Evolutionary conservation across 352 stramenopile species (phyloP).

Genomic region (Pythium oligandrum): DNA sequence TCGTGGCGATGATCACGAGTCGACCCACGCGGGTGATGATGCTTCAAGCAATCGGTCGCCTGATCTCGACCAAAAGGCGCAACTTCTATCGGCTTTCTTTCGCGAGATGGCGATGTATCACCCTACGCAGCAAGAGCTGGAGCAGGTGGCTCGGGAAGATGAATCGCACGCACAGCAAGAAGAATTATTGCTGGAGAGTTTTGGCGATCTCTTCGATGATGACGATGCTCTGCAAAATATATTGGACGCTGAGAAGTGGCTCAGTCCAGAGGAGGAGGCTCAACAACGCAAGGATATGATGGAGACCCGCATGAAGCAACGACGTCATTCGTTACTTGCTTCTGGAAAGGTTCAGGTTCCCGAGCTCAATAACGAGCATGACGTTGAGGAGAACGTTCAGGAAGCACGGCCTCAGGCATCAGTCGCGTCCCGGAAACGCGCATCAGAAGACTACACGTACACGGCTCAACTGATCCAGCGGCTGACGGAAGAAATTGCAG

Average conservation of each 20-base stretch:
- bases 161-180: constrained; percentile 18
- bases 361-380: not conserved
- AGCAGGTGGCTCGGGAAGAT: constrained; percentile 6
- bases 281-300: constrained; percentile 13
- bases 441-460: constrained; percentile 45
- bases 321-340: constrained; percentile 2
- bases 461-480: constrained; percentile 46
- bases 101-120: constrained; percentile 48
- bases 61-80: constrained; percentile 18
- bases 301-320: constrained; percentile 6
- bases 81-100: constrained; percentile 39
- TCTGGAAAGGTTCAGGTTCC: constrained; percentile 7
- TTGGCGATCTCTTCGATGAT: constrained; percentile 36
- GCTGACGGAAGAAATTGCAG: constrained; percentile 30
- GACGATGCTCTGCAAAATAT: constrained; percentile 38
- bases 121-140: constrained; percentile 19
- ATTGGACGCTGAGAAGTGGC: constrained; percentile 51
- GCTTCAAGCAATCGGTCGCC: not conserved
- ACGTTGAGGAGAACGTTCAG: not conserved
- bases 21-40: not conserved
- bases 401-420: not conserved
- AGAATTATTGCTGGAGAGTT: constrained; percentile 29
- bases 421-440: constrained; percentile 3
- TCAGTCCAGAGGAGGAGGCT: constrained; percentile 21
- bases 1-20: not conserved